Percentiles rank a stretch among this genome's conserved stretches.
Evolutionary conservation across 805 yeast genomes (phyloP).

Genomic region (Yamadazyma laniorum): DNA sequence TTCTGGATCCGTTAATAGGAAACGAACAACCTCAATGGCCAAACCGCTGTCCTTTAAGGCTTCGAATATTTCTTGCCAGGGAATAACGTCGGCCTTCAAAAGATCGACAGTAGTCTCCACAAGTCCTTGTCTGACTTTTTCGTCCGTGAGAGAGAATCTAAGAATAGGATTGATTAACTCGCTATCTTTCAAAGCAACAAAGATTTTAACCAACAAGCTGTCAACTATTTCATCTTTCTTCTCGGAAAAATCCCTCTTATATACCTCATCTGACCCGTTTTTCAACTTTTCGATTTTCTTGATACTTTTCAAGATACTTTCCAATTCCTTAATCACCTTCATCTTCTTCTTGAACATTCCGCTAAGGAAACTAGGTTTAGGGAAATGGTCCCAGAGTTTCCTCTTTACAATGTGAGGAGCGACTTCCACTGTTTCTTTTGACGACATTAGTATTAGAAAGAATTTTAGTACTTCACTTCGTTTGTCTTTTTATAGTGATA

Average conservation of each 20-base stretch:
- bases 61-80: conserved; percentile 28
- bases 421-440: too few relatives aligned
- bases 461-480: too few relatives aligned
- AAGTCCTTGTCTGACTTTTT: conserved; percentile 23
- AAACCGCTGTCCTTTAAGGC: conserved; percentile 31
- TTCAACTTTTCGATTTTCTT: conserved; percentile 12
- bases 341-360: conserved; percentile 8
- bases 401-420: too few relatives aligned
- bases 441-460: too few relatives aligned
- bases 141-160: conserved; percentile 28
- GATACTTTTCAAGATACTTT: conserved; percentile 12
- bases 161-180: conserved; percentile 29
- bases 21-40: conserved; percentile 26
- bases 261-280: neutral
- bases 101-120: conserved; percentile 24
- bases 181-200: conserved; percentile 26
- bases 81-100: conserved; percentile 28
- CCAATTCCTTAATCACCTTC: conserved; percentile 11
- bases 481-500: neutral
- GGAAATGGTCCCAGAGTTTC: neutral
- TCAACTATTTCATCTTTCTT: conserved; percentile 18
- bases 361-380: conserved; percentile 4
- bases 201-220: conserved; percentile 21
- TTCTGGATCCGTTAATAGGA: conserved; percentile 26
- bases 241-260: conserved; percentile 1